phyloP scores from a whole-genome alignment of 73 alveolate genomes.

The Tetrahymena elliotti region DNA sequence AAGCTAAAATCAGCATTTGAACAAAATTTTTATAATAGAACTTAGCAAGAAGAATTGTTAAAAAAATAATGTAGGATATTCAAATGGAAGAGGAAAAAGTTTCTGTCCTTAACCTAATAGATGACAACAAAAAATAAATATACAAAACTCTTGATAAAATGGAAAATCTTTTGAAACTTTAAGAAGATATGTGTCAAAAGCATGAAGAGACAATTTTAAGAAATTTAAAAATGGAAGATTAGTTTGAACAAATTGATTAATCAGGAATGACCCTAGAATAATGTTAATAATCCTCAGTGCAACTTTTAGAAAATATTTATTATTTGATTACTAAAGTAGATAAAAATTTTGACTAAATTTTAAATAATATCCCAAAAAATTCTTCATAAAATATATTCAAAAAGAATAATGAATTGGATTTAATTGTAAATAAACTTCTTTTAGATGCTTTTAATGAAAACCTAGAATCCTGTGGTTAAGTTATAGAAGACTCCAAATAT shows the following conservation, averaged over 20 bases:
- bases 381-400: not conserved
- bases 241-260: not conserved
- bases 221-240: not conserved
- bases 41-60: not conserved
- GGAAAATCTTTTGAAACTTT: not conserved
- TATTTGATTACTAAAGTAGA: not conserved
- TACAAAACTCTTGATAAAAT: not conserved
- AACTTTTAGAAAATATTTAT: not conserved
- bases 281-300: not conserved
- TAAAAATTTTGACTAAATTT: not conserved
- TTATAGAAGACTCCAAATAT: not conserved
- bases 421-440: not conserved
- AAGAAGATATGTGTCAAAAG: not conserved
- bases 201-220: not conserved
- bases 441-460: not conserved
- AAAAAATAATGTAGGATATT: not conserved
- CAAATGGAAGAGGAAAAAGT: not conserved
- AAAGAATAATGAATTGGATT: not conserved
- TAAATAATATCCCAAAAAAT: not conserved
- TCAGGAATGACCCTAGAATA: not conserved
- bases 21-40: not conserved
- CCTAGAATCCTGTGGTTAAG: not conserved
- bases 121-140: not conserved
- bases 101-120: not conserved
- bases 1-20: not conserved